Percentiles rank a stretch among this genome's conserved stretches.
phyloP scores from a whole-genome alignment of 2,329 filamentous ascomycete genomes.

The Fusarium camptoceras region DNA sequence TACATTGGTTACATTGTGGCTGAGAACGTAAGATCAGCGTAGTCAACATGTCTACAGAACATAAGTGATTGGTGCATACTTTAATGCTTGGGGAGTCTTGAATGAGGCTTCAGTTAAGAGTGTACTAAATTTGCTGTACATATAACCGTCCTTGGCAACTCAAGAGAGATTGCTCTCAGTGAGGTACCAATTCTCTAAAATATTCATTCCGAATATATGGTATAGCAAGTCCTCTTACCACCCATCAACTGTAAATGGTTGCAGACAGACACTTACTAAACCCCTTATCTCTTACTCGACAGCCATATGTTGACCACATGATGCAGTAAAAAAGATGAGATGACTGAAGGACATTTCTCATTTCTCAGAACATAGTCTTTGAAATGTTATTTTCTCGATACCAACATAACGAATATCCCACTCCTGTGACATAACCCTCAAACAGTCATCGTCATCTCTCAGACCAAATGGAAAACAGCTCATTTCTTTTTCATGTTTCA shows the following conservation, averaged over 20 bases:
- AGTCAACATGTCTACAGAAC: not conserved
- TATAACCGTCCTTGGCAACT: rapidly evolving
- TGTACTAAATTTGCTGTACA: not conserved
- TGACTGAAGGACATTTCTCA: not conserved
- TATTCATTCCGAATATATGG: not conserved
- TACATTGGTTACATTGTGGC: not conserved
- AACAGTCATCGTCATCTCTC: not conserved
- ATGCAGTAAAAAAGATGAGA: not conserved
- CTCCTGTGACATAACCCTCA: not conserved
- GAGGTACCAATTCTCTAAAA: not conserved
- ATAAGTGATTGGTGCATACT: not conserved
- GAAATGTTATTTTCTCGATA: not conserved
- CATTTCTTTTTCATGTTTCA: not conserved
- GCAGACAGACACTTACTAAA: not conserved
- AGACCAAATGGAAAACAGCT: not conserved
- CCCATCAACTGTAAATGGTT: not conserved
- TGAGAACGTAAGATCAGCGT: not conserved
- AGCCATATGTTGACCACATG: not conserved
- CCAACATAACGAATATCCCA: not conserved
- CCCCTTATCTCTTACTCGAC: not conserved
- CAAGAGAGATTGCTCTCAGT: no score
- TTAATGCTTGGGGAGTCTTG: not conserved
- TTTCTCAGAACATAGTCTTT: not conserved
- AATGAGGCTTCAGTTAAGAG: not conserved
- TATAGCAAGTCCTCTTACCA: not conserved